Percentiles rank a stretch among this genome's conserved stretches.
Conservation (phyloP, 2,329 filamentous ascomycete genomes). For the Tolypocladium inflatum region DNA sequence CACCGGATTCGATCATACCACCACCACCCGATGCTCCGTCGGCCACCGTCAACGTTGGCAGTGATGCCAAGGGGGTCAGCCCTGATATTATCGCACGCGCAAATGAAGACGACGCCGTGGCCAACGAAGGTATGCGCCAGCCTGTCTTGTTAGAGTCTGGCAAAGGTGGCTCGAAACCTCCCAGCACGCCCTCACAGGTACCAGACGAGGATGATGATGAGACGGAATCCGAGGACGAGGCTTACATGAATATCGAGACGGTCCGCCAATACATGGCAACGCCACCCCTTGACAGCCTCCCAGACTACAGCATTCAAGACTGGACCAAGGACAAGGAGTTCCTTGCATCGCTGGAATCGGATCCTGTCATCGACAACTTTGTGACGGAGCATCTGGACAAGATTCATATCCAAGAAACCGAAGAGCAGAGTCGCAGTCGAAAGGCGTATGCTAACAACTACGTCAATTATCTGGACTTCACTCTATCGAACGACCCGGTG, state of each 20-base stretch:
- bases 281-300: conserved; percentile 44
- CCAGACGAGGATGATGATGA: conserved; percentile 42
- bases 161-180: conserved; percentile 22
- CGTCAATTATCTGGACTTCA: conserved; percentile 43
- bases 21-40: conserved; percentile 3
- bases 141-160: conserved; percentile 13
- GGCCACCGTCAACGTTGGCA: neutral
- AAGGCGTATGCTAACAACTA: conserved; percentile 38
- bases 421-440: conserved; percentile 28
- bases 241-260: conserved; percentile 37
- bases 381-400: conserved; percentile 35
- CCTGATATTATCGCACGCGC: neutral
- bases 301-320: conserved; percentile 32
- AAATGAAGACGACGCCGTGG: neutral
- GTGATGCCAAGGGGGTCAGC: neutral
- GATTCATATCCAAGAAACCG: conserved; percentile 24
- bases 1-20: conserved; percentile 5
- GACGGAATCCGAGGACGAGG: conserved; percentile 44
- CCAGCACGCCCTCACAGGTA: conserved; percentile 38
- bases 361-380: conserved; percentile 32
- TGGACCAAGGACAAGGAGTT: conserved; percentile 41
- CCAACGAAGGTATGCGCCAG: neutral
- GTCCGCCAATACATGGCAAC: conserved; percentile 43
- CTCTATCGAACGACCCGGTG: conserved; percentile 43
- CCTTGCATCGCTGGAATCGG: conserved; percentile 29